These are phyloP conservation scores for Kazachstania taianensis DNA, from an alignment of 805 yeast genomes.

Conservation along the genomic window DNA sequence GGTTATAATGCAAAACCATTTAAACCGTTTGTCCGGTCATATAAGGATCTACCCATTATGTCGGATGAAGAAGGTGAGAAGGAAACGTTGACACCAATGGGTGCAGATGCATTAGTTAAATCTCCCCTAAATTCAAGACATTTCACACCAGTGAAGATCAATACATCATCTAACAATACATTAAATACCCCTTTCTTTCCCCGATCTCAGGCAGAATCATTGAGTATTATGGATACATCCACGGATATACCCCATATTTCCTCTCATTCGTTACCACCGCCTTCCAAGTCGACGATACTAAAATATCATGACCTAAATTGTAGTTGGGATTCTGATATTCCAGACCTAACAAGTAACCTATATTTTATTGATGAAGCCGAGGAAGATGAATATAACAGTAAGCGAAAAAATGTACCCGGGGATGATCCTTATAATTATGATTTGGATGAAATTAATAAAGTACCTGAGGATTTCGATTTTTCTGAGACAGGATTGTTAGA, in stretches of 20 bases:
- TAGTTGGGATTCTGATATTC: conserved; percentile 31
- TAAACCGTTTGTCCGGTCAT: conserved; percentile 1
- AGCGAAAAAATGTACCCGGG: conserved; percentile 27
- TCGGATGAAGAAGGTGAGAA: conserved; percentile 5
- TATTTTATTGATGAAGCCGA: conserved; percentile 29
- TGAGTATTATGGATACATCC: too few species aligned
- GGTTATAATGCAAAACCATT: neutral
- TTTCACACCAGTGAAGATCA: conserved; percentile 1
- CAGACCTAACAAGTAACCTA: conserved; percentile 24
- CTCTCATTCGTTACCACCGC: conserved; percentile 13
- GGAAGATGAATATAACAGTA: conserved; percentile 25
- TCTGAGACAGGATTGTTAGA: conserved; percentile 15
- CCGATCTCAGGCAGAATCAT: too few species aligned
- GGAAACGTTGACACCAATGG: conserved; percentile 1
- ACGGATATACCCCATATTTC: too few species aligned
- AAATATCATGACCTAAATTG: conserved; percentile 33
- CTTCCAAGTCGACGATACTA: conserved; percentile 21
- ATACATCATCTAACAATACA: too few species aligned
- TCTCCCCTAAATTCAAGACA: conserved; percentile 1
- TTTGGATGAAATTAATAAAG: conserved; percentile 41
- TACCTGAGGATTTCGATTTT: conserved; percentile 37
- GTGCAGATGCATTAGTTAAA: neutral
- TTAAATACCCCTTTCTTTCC: too few species aligned
- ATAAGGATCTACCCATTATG: conserved; percentile 2
- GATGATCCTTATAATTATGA: conserved; percentile 37